Evolutionary conservation across 1,284 basidiomycete species (phyloP).

Genomic region (Ganoderma lucidum): DNA sequence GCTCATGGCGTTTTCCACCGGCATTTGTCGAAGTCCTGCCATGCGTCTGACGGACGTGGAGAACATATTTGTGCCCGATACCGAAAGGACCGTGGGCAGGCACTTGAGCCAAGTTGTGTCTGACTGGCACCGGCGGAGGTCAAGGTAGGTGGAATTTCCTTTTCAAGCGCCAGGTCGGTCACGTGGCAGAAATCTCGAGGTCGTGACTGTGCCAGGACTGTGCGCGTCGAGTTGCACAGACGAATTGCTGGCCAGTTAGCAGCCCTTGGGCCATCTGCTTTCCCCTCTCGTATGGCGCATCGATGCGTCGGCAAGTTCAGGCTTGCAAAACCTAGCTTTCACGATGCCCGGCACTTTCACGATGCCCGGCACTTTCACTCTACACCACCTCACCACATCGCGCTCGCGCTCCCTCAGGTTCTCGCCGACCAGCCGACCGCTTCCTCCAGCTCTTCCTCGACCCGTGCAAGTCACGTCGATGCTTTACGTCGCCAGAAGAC

Average conservation of each 20-base stretch:
- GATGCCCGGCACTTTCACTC: slow-evolving; percentile 23
- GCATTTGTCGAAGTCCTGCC: too few species aligned
- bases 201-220: slow-evolving; percentile 2
- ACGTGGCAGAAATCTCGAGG: slow-evolving; percentile 32
- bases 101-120: background rate
- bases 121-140: background rate
- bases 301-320: slow-evolving; percentile 31
- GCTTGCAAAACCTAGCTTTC: slow-evolving; percentile 24
- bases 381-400: slow-evolving; percentile 18
- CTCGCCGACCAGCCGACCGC: slow-evolving; percentile 17
- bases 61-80: too few species aligned
- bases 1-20: too few species aligned
- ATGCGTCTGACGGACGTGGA: too few species aligned
- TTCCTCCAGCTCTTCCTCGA: slow-evolving; percentile 20
- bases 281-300: slow-evolving; percentile 29
- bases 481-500: slow-evolving; percentile 38
- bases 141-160: background rate
- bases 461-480: slow-evolving; percentile 13
- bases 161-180: slow-evolving; percentile 6
- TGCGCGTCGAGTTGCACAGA: slow-evolving; percentile 13
- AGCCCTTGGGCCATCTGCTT: slow-evolving; percentile 4
- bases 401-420: slow-evolving; percentile 23
- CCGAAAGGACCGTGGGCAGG: background rate
- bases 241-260: slow-evolving; percentile 4
- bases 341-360: slow-evolving; percentile 19